A percentile compares a stretch with the other conserved stretches of the same genome.
Evolutionary conservation across 306 rosid genomes (phyloP).

Genomic region (Acacia confusa): DNA sequence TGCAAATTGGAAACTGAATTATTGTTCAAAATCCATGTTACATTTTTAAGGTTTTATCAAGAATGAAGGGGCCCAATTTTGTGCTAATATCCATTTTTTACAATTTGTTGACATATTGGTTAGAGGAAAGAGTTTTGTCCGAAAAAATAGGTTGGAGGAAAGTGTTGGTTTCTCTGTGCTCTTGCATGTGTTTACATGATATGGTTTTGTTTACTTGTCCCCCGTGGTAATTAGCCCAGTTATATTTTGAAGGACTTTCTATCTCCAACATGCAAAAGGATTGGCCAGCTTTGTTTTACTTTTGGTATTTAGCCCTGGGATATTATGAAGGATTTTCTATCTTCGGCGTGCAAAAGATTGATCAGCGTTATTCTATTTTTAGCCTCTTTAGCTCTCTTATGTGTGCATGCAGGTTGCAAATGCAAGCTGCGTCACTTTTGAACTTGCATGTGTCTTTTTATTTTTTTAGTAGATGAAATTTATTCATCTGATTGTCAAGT

Average conservation of each 20-base stretch:
- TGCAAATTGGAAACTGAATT: conserved; percentile 24
- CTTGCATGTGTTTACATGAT: not conserved
- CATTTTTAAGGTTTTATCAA: not conserved
- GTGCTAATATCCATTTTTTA: not conserved
- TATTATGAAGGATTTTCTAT: not conserved
- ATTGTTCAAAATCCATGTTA: conserved; percentile 16
- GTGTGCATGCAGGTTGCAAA: not conserved
- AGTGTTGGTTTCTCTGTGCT: not conserved
- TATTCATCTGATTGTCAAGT: not conserved
- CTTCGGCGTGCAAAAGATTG: not conserved
- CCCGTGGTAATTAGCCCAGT: not conserved
- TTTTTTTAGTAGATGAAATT: not conserved
- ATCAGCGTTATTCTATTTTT: not conserved
- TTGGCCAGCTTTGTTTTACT: not conserved
- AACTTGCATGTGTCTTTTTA: not conserved
- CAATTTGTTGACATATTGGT: not conserved
- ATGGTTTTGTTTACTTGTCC: not conserved
- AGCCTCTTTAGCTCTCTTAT: not conserved
- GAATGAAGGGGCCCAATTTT: not conserved
- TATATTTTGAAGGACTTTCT: not conserved
- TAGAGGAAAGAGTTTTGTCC: not conserved
- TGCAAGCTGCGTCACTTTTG: not conserved
- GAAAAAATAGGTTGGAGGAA: not conserved
- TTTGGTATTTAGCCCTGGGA: not conserved
- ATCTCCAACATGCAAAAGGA: not conserved